These are phyloP conservation scores for Massariosphaeria phaeospora DNA, from an alignment of 495 filamentous ascomycete species.

Conservation along the genomic window DNA sequence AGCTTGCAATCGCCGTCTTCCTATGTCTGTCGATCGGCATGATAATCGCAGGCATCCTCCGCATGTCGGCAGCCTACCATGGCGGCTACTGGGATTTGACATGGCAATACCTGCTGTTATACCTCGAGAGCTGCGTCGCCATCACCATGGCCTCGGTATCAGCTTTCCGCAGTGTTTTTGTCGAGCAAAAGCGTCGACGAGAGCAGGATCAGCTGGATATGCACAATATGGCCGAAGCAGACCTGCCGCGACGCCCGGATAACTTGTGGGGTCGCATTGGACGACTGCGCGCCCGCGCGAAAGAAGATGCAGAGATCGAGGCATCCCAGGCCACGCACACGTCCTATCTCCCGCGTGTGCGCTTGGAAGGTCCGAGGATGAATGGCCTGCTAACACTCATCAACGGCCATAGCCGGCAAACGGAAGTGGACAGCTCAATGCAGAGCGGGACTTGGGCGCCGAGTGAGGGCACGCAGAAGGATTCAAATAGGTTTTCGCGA, in stretches of 20 bases:
- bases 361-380: neutral
- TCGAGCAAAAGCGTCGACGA: neutral
- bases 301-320: neutral
- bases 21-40: slow-evolving; percentile 4
- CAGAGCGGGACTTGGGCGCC: too few species aligned
- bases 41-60: neutral
- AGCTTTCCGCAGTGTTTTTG: slow-evolving; percentile 2
- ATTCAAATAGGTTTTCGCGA: too few species aligned
- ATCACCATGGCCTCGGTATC: neutral
- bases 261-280: neutral
- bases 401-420: too few species aligned
- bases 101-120: neutral
- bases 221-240: too few species aligned
- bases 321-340: neutral
- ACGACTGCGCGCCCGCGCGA: neutral
- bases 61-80: neutral
- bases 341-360: neutral
- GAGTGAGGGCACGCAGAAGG: too few species aligned
- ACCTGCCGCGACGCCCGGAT: neutral
- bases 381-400: neutral
- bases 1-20: neutral
- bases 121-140: neutral
- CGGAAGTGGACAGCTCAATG: too few species aligned
- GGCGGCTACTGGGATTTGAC: neutral
- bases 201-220: neutral